Evolutionary conservation across 2,329 filamentous ascomycete genomes (phyloP).

Genomic region (Fusarium tuaranense): DNA sequence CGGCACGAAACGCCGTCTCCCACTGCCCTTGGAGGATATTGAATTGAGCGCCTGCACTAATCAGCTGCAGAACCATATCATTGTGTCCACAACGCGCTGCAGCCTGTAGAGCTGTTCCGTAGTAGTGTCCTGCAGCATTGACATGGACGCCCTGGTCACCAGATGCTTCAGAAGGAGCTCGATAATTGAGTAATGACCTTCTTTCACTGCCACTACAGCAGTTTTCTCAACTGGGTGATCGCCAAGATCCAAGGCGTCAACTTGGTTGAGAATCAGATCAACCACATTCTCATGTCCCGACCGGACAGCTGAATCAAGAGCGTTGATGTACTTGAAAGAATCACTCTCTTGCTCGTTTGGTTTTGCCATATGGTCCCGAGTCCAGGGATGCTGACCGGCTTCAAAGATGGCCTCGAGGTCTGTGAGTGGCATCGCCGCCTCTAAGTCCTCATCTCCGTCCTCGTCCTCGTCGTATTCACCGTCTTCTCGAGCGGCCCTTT

Average conservation of each 20-base stretch:
- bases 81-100: slow-evolving; percentile 12
- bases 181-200: background rate
- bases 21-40: slow-evolving; percentile 15
- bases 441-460: background rate
- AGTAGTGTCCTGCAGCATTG: slow-evolving; percentile 17
- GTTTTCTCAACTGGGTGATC: background rate
- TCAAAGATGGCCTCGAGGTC: background rate
- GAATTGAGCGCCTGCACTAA: slow-evolving; percentile 4
- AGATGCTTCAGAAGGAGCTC: background rate
- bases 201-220: background rate
- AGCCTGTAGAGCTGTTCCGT: slow-evolving; percentile 19
- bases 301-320: background rate
- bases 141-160: background rate
- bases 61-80: background rate
- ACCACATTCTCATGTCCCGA: background rate
- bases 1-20: slow-evolving; percentile 12
- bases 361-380: background rate
- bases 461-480: background rate
- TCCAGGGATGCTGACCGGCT: background rate
- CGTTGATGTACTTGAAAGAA: background rate
- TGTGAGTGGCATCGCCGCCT: background rate
- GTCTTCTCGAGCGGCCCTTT: background rate
- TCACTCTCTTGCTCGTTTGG: background rate
- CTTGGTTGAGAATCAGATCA: background rate
- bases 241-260: background rate